Evolutionary conservation across 331 rosid genomes (phyloP).

Genomic region (Pyracantha coccinea): DNA sequence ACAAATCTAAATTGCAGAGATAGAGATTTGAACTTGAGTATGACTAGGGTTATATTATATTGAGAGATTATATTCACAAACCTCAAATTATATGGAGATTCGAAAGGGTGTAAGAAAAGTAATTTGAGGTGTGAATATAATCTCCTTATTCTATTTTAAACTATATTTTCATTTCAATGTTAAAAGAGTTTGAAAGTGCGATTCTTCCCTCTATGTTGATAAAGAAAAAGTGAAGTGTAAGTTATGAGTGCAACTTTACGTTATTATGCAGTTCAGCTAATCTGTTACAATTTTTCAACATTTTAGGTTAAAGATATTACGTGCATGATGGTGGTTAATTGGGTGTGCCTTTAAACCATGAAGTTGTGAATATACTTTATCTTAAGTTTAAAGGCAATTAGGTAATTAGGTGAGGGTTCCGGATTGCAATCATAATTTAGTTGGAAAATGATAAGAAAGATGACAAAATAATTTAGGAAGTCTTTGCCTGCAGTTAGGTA

Average conservation of each 20-base stretch:
- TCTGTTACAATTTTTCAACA: background rate
- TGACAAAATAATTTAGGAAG: background rate
- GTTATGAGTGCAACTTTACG: background rate
- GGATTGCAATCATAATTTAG: slow-evolving; percentile 7
- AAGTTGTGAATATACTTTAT: slow-evolving; percentile 8
- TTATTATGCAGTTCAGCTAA: background rate
- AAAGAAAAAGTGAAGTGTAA: background rate
- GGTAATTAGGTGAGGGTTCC: background rate
- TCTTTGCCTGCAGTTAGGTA: slow-evolving; percentile 5
- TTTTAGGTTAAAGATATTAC: slow-evolving; percentile 17
- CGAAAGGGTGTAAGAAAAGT: no score
- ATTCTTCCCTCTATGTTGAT: no score
- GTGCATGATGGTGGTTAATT: slow-evolving; percentile 18
- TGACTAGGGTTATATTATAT: no score
- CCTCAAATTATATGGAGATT: no score
- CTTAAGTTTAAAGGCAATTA: slow-evolving; percentile 22
- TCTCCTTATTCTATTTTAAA: no score
- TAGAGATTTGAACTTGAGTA: no score
- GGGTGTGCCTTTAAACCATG: slow-evolving; percentile 14
- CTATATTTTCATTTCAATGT: no score
- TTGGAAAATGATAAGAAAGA: slow-evolving; percentile 11
- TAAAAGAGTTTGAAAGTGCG: no score
- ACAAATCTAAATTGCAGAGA: no score
- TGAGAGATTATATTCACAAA: no score
- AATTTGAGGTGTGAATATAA: no score